Base-by-base conservation (phyloP, 108 stramenopile genomes). In the Conticribra guillardii region DNA sequence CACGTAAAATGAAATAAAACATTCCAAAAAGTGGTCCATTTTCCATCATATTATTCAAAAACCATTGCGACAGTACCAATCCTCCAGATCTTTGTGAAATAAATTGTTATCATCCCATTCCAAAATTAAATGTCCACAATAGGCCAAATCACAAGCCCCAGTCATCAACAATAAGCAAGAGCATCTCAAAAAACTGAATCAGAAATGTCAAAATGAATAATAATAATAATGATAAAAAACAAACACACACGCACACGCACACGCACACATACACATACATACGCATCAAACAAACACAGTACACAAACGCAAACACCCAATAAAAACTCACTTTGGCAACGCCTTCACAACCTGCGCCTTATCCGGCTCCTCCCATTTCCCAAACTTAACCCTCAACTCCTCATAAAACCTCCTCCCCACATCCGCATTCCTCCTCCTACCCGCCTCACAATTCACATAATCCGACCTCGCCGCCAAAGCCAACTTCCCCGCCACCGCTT, bases 291-390 rank as follows among this genome's bases (percentile, higher is more conserved):
- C 27, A 24, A 45, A 57, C 44, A 49, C 17, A 47, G 34, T 27
- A 30, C 56, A 29, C 44, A 69, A 56, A 57, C 32, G 17, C 54
- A 55, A 55, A 29, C 16, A 14, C 50, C 16, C 17, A 49, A 34
- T 27, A n/a, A 50, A 37, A 51, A 91, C 90, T 92, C 80, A 92
- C 87, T 96, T 95, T 56, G 99, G 99, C 46, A 98, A 82, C 21
- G 99, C 95, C 70, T 98, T 98, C 53, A 91, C 80, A 9, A 85
- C 85, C 50, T 85, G 93, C 29, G 91, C 97, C 70, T 88, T 87
- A 54, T 97, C 93, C 23, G 96, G 96, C 70, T 97, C 97, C 60
- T 96, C 91, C 86, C 87, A 90, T 70, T 98, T 92, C 58, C 84
- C 87, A 59, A 99, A 83, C 74, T 97, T 96, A 18, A 69, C 53